These are phyloP conservation scores for Ganoderma sp. DNA, from an alignment of 1,284 basidiomycete genomes.

Conservation along the genomic window DNA sequence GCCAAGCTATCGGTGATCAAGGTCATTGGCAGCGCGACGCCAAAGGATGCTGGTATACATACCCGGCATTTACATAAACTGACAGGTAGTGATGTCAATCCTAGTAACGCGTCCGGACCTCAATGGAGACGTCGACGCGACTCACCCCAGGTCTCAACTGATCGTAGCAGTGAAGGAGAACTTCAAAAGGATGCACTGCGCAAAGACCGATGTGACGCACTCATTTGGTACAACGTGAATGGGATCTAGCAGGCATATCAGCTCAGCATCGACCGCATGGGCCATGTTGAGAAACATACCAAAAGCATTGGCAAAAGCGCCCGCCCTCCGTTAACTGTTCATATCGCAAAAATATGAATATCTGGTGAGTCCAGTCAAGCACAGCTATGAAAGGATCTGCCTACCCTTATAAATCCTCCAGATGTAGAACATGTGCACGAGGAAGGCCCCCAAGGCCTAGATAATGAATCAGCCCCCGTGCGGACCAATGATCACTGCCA, in stretches of 20 bases:
- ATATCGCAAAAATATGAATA: too few species aligned
- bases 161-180: background rate
- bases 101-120: too few species aligned
- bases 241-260: background rate
- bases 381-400: too few species aligned
- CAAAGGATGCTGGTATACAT: background rate
- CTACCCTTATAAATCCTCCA: slow-evolving; percentile 9
- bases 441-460: background rate
- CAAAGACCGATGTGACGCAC: background rate
- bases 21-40: background rate
- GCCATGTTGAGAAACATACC: background rate
- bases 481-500: background rate
- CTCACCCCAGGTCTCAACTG: slow-evolving; percentile 5
- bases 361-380: too few species aligned
- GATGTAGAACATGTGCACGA: slow-evolving; percentile 10
- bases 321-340: background rate
- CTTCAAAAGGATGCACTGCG: background rate
- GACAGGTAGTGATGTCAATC: background rate
- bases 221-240: slow-evolving; percentile 1
- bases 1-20: background rate
- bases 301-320: background rate
- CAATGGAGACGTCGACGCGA: background rate
- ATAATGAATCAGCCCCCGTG: background rate
- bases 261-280: background rate
- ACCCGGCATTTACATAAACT: background rate